Percentiles rank a stretch among this genome's conserved stretches.
These are phyloP conservation scores for Brassica balearica DNA, from an alignment of 441 rosid genomes.

Conservation along the genomic window DNA sequence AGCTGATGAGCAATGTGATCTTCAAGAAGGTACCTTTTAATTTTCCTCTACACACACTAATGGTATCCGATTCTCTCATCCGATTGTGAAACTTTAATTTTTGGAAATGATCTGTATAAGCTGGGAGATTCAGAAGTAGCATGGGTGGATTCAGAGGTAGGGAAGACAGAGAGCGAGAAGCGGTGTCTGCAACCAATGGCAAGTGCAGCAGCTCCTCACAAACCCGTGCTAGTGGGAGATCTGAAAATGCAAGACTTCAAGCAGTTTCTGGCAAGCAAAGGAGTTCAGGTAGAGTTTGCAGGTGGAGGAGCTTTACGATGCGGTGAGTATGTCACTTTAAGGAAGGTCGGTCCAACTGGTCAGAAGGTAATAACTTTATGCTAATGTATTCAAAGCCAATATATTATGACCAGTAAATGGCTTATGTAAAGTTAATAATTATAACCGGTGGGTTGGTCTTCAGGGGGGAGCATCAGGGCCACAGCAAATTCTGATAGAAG, in stretches of 20 bases:
- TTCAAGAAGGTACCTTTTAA: conserved; percentile 74
- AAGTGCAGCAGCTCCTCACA: conserved; percentile 71
- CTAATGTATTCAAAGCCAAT: neutral
- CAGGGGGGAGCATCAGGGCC: conserved; percentile 58
- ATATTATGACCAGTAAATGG: neutral
- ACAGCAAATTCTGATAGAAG: conserved; percentile 90
- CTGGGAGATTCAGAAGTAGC: conserved; percentile 96
- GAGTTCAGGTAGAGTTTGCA: conserved; percentile 96
- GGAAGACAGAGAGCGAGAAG: conserved; percentile 75
- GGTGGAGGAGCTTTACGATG: conserved; percentile 90
- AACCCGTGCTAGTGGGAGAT: conserved; percentile 93
- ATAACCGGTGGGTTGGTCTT: neutral
- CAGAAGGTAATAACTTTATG: conserved; percentile 65
- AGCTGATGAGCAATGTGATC: conserved; percentile 94
- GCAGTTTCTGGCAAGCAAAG: conserved; percentile 86
- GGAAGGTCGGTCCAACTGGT: conserved; percentile 79
- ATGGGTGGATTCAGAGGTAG: conserved; percentile 92
- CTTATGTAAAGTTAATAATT: neutral
- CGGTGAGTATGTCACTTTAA: conserved; percentile 86
- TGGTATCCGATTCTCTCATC: neutral
- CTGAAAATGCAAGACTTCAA: conserved; percentile 93
- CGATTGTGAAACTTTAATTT: conserved; percentile 5
- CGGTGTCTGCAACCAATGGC: conserved; percentile 73
- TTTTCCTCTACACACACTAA: neutral
- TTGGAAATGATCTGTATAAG: no score